Evolutionary conservation across 306 rosid species (phyloP).

Genomic region (Malus sieversii): DNA sequence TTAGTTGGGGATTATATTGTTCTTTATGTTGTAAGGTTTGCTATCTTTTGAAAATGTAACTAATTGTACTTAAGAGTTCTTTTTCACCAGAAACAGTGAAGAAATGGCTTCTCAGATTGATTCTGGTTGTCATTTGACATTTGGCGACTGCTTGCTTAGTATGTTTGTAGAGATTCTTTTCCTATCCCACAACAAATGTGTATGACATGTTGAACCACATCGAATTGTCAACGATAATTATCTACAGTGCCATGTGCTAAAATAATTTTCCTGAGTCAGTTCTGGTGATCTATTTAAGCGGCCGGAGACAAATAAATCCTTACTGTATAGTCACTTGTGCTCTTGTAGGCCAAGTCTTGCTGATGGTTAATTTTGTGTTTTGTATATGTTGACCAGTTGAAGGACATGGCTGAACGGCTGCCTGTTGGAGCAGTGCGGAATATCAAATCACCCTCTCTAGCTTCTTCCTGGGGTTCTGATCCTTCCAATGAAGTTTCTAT

Average conservation of each 20-base stretch:
- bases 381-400: constrained; percentile 49
- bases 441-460: constrained; percentile 61
- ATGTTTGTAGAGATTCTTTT: not conserved
- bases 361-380: not conserved
- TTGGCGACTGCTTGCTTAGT: not conserved
- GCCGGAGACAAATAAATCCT: not conserved
- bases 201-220: not conserved
- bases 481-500: constrained; percentile 49
- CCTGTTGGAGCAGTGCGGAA: constrained; percentile 83
- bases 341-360: not conserved
- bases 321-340: not conserved
- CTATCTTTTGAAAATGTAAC: not conserved
- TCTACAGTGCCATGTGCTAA: not conserved
- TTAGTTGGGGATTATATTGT: not conserved
- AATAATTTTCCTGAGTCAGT: not conserved
- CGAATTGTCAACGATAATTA: not conserved
- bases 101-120: not conserved
- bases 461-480: constrained; percentile 67
- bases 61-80: not conserved
- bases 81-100: not conserved
- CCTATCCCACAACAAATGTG: not conserved
- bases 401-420: constrained; percentile 96
- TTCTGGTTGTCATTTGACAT: not conserved
- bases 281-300: not conserved
- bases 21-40: not conserved